A percentile compares a stretch with the other conserved stretches of the same genome.
Evolutionary conservation across 2,329 filamentous ascomycete species (phyloP).

Genomic region (Triangularia verruculosa): DNA sequence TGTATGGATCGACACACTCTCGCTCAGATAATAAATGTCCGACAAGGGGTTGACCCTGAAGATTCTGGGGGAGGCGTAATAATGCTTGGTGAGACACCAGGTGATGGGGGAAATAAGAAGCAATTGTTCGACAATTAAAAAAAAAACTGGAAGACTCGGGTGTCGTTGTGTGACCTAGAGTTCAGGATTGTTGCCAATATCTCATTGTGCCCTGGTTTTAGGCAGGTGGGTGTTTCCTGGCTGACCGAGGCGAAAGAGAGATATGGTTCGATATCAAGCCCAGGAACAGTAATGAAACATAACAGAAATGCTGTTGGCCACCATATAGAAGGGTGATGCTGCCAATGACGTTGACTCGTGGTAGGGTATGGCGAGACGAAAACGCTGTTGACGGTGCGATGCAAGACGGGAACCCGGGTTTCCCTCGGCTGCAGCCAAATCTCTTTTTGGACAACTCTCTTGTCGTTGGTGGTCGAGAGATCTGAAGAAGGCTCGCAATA

Average conservation of each 20-base stretch:
- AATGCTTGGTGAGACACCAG: not conserved
- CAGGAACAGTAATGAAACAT: not conserved
- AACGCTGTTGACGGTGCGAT: not conserved
- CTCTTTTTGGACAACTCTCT: not conserved
- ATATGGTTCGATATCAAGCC: not conserved
- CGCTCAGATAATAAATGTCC: not conserved
- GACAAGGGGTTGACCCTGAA: not conserved
- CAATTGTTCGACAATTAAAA: not conserved
- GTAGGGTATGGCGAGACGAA: not conserved
- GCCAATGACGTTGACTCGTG: not conserved
- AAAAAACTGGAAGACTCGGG: not conserved
- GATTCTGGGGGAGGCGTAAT: not conserved
- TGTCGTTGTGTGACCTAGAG: not conserved
- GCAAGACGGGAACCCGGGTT: not conserved
- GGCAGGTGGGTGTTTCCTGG: not conserved
- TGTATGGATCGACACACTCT: not conserved
- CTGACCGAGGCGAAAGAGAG: not conserved
- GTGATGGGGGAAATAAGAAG: not conserved
- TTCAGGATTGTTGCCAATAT: not conserved
- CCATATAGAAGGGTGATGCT: not conserved
- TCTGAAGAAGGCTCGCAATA: not conserved
- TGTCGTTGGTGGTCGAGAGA: not conserved
- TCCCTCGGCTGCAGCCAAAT: not conserved
- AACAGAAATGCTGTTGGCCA: not conserved
- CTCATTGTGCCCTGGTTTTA: not conserved